Conservation (phyloP, 768 basidiomycete species). For the Tulasnella sp. region DNA sequence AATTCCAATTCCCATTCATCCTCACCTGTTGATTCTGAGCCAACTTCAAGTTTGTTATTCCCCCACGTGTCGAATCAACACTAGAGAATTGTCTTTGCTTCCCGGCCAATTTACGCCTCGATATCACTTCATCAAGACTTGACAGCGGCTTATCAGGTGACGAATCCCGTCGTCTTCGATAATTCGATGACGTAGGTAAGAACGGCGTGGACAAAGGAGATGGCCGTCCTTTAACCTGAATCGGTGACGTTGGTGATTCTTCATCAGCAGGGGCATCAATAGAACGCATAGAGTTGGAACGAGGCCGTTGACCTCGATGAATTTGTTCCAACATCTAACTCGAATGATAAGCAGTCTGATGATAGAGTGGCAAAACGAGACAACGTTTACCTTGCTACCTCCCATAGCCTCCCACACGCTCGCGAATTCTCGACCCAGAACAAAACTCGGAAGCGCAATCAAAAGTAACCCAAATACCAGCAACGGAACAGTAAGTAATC, state of each 20-base stretch:
- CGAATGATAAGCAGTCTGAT: neutral
- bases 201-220: neutral
- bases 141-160: neutral
- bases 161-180: neutral
- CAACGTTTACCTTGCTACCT: conserved; percentile 11
- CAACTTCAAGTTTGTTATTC: conserved; percentile 14
- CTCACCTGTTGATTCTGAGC: conserved; percentile 17
- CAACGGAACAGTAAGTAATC: conserved; percentile 72
- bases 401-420: conserved; percentile 80
- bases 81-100: too few species aligned
- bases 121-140: neutral
- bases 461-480: conserved; percentile 77
- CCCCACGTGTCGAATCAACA: neutral
- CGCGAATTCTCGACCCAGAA: conserved; percentile 84
- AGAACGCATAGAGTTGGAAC: neutral
- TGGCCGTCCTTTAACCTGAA: neutral
- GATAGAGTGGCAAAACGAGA: neutral
- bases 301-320: neutral
- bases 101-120: too few species aligned
- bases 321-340: neutral
- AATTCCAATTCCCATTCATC: conserved; percentile 1
- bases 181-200: neutral
- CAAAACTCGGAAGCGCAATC: conserved; percentile 84
- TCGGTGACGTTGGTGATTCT: neutral
- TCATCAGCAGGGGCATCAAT: neutral